Conservation (phyloP, 805 yeast genomes). For the Saturnispora zaruensis region DNA sequence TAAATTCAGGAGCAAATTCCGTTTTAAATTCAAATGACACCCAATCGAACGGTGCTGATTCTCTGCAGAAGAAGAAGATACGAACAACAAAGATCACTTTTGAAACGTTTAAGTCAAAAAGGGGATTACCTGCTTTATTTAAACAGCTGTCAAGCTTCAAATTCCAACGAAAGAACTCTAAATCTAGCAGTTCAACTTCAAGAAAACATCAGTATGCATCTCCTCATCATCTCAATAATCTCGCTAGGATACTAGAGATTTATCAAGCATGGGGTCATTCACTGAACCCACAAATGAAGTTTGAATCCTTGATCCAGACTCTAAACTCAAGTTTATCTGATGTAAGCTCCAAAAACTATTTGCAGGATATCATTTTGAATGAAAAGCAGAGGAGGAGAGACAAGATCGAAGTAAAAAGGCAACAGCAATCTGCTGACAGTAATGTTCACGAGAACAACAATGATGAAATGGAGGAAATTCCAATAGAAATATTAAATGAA, state of each 20-base stretch:
- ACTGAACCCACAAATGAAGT: constrained; percentile 71
- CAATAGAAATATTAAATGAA: neutral
- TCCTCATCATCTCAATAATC: constrained; percentile 41
- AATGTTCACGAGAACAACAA: neutral
- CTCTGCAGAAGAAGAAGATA: constrained; percentile 21
- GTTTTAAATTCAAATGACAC: neutral
- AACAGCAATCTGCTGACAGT: neutral
- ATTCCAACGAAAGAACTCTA: constrained; percentile 19
- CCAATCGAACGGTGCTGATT: neutral
- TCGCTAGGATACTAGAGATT: constrained; percentile 40
- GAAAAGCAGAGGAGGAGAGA: constrained; percentile 4
- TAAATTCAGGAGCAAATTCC: neutral
- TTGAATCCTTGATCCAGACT: constrained; percentile 56
- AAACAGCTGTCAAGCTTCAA: constrained; percentile 29
- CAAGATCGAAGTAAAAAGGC: neutral
- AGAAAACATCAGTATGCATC: constrained; percentile 19
- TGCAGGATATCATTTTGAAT: neutral
- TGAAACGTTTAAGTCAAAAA: constrained; percentile 38
- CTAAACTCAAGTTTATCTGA: constrained; percentile 41
- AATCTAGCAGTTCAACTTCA: constrained; percentile 13
- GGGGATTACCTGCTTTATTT: constrained; percentile 52
- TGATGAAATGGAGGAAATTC: neutral
- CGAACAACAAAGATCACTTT: constrained; percentile 41
- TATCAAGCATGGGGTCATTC: constrained; percentile 74
- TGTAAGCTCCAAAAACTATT: constrained; percentile 29